Evolutionary conservation across 2,329 filamentous ascomycete genomes (phyloP).

Genomic region (Alternaria tenuissima): DNA sequence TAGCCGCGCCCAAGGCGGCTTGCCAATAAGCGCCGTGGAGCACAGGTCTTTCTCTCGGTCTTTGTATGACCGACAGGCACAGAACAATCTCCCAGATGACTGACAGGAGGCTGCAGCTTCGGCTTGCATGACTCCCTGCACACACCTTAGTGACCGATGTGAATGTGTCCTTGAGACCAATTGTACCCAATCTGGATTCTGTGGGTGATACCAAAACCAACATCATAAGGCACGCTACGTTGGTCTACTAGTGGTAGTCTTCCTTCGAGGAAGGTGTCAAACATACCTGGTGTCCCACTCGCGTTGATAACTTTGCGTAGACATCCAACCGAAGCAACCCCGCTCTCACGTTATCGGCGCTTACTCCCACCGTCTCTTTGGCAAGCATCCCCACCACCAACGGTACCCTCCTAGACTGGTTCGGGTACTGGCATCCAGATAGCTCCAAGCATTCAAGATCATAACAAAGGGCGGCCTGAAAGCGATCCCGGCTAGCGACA

Average conservation of each 20-base stretch:
- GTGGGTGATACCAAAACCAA: constrained; percentile 1
- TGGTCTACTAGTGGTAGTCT: constrained; percentile 3
- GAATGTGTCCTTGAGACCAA: background rate
- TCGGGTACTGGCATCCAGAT: constrained; percentile 1
- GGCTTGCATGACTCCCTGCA: constrained; percentile 2
- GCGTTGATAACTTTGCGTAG: constrained; percentile 3
- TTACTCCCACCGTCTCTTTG: constrained; percentile 35
- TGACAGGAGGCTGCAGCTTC: constrained; percentile 13
- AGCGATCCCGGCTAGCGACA: constrained; percentile 4
- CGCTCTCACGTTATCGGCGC: constrained; percentile 32
- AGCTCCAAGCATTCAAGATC: background rate
- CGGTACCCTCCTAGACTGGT: constrained; percentile 13
- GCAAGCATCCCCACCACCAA: constrained; percentile 27
- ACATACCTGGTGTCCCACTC: constrained; percentile 8
- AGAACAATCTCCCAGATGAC: constrained; percentile 8
- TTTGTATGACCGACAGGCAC: constrained; percentile 13
- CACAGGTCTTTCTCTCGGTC: constrained; percentile 8
- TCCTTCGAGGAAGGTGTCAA: constrained; percentile 5
- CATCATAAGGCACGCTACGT: background rate
- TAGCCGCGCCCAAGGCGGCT: constrained; percentile 24
- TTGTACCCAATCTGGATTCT: background rate
- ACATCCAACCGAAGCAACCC: constrained; percentile 19
- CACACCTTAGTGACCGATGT: background rate
- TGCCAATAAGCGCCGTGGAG: constrained; percentile 15
- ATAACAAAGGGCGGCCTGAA: constrained; percentile 4